Conservation (phyloP, 495 filamentous ascomycete species). For the Aspergillus saccharolyticus region DNA sequence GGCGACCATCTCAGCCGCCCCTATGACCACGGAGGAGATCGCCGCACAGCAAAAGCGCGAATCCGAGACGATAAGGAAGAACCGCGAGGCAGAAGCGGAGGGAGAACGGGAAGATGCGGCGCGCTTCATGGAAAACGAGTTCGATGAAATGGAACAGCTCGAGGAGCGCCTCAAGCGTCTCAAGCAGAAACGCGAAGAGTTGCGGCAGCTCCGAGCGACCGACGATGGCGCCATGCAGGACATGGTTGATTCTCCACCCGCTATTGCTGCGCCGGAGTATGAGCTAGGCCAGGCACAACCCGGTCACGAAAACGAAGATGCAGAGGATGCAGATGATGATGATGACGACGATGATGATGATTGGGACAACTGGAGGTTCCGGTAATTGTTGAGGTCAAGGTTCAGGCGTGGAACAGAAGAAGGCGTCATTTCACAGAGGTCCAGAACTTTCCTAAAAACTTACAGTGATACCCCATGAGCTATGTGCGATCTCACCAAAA, state of each 20-base stretch:
- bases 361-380: conserved; percentile 69
- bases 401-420: conserved; percentile 10
- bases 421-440: conserved; percentile 25
- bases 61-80: conserved; percentile 38
- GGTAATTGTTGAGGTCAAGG: conserved; percentile 27
- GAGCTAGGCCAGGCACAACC: conserved; percentile 17
- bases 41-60: conserved; percentile 60
- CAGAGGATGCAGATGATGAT: conserved; percentile 52
- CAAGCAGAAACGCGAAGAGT: conserved; percentile 62
- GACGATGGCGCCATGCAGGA: conserved; percentile 36
- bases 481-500: conserved; percentile 22
- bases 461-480: conserved; percentile 42
- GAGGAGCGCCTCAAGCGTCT: conserved; percentile 74
- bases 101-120: conserved; percentile 84
- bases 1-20: conserved; percentile 62
- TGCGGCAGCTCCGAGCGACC: conserved; percentile 42
- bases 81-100: conserved; percentile 60
- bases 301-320: conserved; percentile 28
- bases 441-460: conserved; percentile 24
- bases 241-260: conserved; percentile 9
- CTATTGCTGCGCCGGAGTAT: conserved; percentile 14
- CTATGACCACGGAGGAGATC: conserved; percentile 65
- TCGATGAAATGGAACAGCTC: conserved; percentile 90
- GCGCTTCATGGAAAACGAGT: conserved; percentile 75
- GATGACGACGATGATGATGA: conserved; percentile 55